Conservation (phyloP, 2,329 filamentous ascomycete genomes). For the Claviceps sp. region DNA sequence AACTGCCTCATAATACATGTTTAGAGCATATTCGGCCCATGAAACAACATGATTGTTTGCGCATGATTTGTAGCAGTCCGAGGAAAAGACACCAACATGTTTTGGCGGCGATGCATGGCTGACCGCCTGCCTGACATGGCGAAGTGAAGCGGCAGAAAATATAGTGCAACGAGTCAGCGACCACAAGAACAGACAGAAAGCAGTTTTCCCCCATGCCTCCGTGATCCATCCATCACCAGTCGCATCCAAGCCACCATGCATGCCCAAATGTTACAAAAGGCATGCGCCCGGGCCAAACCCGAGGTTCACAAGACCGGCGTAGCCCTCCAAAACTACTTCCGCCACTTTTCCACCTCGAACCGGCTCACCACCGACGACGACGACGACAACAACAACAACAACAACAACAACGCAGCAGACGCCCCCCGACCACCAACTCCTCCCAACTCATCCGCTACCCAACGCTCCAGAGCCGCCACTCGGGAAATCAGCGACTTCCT, state of each 20-base stretch:
- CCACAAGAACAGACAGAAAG: not conserved
- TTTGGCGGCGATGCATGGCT: not conserved
- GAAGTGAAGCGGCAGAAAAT: not conserved
- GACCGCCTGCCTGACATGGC: not conserved
- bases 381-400: no score
- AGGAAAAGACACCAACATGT: not conserved
- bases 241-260: constrained; percentile 18
- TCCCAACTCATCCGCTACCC: constrained; percentile 11
- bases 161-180: not conserved
- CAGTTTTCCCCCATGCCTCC: not conserved
- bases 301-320: constrained; percentile 19
- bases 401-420: no score
- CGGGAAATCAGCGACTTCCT: constrained; percentile 21
- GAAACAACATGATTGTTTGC: no score
- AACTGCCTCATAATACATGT: not conserved
- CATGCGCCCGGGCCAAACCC: constrained; percentile 21
- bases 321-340: constrained; percentile 16
- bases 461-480: constrained; percentile 21
- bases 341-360: constrained; percentile 22
- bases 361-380: constrained; percentile 6
- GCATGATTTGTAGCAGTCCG: no score
- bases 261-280: constrained; percentile 24
- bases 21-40: not conserved
- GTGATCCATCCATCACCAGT: constrained; percentile 2
- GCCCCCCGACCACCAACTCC: no score